These are phyloP conservation scores for Colletotrichum endophyticum DNA, from an alignment of 2,329 filamentous ascomycete genomes.

Conservation along the genomic window DNA sequence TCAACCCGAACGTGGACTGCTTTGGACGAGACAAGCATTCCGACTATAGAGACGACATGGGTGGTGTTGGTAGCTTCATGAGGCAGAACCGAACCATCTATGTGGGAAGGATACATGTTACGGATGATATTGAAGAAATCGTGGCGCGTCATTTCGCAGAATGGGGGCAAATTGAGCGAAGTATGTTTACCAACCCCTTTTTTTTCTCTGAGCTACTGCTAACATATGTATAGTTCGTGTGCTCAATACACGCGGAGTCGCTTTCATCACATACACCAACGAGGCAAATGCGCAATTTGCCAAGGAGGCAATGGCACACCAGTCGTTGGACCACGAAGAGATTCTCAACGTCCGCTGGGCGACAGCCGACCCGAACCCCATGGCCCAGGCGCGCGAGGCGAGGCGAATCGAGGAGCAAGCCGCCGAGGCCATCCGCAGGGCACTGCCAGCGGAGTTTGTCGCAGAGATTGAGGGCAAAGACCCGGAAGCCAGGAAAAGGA, in stretches of 20 bases:
- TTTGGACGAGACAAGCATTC: slow-evolving; percentile 93
- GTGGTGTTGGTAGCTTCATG: slow-evolving; percentile 92
- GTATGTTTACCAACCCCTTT: slow-evolving; percentile 32
- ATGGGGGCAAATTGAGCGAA: slow-evolving; percentile 92
- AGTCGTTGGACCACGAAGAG: slow-evolving; percentile 88
- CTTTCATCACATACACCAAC: slow-evolving; percentile 93
- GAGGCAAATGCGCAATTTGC: slow-evolving; percentile 81
- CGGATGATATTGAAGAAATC: slow-evolving; percentile 95
- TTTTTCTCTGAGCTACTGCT: not conserved
- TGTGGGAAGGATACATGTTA: slow-evolving; percentile 91
- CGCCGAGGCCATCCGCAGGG: slow-evolving; percentile 87
- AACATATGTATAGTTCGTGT: slow-evolving; percentile 63
- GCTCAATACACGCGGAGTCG: slow-evolving; percentile 86
- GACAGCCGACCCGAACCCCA: slow-evolving; percentile 93
- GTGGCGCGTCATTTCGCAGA: slow-evolving; percentile 95
- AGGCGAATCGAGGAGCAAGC: slow-evolving; percentile 92
- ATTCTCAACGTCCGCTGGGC: slow-evolving; percentile 97
- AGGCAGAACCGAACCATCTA: slow-evolving; percentile 94
- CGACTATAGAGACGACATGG: slow-evolving; percentile 97
- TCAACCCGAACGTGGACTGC: slow-evolving; percentile 92
- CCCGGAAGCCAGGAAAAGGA: slow-evolving; percentile 83
- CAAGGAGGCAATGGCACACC: slow-evolving; percentile 95
- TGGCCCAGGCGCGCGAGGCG: slow-evolving; percentile 91
- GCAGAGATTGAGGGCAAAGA: slow-evolving; percentile 93
- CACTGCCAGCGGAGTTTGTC: slow-evolving; percentile 87